Evolutionary conservation across 73 alveolate genomes (phyloP).

Genomic region (Paraurostyla sp.): DNA sequence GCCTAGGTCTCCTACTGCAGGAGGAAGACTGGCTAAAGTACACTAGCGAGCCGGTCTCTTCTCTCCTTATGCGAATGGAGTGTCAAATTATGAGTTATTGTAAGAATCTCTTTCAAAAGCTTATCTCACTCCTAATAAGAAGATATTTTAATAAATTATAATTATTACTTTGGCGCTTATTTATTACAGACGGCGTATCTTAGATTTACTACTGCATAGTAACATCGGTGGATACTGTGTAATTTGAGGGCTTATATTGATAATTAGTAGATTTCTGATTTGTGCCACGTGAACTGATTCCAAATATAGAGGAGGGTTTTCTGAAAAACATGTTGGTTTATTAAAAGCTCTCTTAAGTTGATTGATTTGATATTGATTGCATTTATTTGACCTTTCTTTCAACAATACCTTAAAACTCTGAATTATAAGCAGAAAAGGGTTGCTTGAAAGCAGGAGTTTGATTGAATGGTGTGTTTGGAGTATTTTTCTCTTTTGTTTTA

Average conservation of each 20-base stretch:
- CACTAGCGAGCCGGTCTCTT: neutral
- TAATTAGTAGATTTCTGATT: neutral
- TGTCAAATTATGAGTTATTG: too few relatives aligned
- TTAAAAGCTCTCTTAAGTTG: neutral
- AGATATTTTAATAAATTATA: neutral
- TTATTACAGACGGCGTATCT: slow-evolving; percentile 5
- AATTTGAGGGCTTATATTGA: neutral
- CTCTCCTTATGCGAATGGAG: neutral
- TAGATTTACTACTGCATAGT: neutral
- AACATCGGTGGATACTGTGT: slow-evolving; percentile 37
- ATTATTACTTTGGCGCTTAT: slow-evolving; percentile 41
- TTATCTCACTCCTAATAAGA: neutral
- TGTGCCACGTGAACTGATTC: neutral
- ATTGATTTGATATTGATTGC: neutral
- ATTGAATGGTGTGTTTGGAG: neutral
- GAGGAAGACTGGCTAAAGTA: neutral
- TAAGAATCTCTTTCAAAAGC: neutral
- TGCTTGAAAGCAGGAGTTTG: neutral
- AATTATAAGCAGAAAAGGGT: neutral
- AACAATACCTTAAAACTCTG: neutral
- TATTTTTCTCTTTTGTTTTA: neutral
- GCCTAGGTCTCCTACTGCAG: neutral
- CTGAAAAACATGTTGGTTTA: neutral
- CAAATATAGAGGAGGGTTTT: neutral
- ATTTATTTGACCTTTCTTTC: neutral